Percentiles rank a stretch among this genome's conserved stretches.
Conservation (phyloP, 208 protist genomes). For the Trypanosomatidae sp. region DNA sequence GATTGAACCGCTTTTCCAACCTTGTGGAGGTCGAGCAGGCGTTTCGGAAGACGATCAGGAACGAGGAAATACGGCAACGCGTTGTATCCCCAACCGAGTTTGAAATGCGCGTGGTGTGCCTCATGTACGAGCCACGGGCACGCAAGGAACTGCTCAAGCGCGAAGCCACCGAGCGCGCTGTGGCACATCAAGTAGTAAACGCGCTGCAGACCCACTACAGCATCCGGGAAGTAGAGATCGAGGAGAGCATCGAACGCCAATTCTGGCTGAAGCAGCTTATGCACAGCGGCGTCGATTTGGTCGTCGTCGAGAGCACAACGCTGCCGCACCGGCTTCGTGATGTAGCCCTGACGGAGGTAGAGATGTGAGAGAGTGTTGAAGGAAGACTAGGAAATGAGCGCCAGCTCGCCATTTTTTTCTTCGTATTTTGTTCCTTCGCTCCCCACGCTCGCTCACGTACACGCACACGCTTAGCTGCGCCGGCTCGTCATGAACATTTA, state of each 20-base stretch:
- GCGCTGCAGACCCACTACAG: slow-evolving; percentile 35
- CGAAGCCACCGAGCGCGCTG: slow-evolving; percentile 8
- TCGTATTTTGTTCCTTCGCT: not conserved
- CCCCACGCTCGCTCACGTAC: not conserved
- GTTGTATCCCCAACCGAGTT: slow-evolving; percentile 4
- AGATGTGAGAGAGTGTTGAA: not conserved
- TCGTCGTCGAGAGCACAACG: not conserved
- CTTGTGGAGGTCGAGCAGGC: slow-evolving; percentile 30
- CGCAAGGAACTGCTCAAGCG: slow-evolving; percentile 9
- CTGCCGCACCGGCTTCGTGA: not conserved
- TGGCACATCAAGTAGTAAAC: slow-evolving; percentile 14
- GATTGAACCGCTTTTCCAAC: slow-evolving; percentile 43
- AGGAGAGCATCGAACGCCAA: slow-evolving; percentile 31
- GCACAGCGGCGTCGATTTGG: not conserved
- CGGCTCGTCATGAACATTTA: not conserved
- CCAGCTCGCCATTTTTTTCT: no score
- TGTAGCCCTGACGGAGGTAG: not conserved
- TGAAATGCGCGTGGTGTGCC: not conserved
- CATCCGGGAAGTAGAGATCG: slow-evolving; percentile 31
- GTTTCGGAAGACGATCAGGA: slow-evolving; percentile 13
- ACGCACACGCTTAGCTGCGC: not conserved
- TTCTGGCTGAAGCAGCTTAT: no score
- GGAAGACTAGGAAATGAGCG: not conserved
- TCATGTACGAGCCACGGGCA: slow-evolving; percentile 11
- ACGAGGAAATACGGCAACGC: slow-evolving; percentile 19